Base-by-base conservation (phyloP, 2,329 filamentous ascomycete genomes). In the Monosporascus sp. region DNA sequence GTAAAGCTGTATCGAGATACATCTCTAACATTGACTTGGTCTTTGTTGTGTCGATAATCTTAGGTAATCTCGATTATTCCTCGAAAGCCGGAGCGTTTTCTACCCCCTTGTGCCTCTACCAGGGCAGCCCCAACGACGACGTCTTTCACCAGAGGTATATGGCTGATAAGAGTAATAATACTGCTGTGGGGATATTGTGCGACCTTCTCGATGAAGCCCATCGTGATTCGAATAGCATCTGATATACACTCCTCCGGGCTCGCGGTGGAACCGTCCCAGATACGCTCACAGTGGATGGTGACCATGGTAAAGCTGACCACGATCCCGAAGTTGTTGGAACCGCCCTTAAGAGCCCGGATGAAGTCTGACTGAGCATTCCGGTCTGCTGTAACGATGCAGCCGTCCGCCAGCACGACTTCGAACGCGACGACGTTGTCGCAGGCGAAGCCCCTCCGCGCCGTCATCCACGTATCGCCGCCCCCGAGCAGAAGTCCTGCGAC, bases 381-480 rank as follows among this genome's bases (percentile, higher is more conserved):
- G n/a, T 19, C 14, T 20, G 19, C 40, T 3, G 40, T 43, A 4
- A 22, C 40, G 19, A 43, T 43, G 9, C 14, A 19, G 16, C 43
- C 41, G 26, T 43, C 41, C 5, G 70, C 69, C 1, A 75, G 67
- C 3, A 78, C 73, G 22, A 78, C 70, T 50, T 75, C 54, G 47
- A 63, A 75, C 48, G 66, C 69, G 36, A 65, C 52, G 5, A 78
- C 68, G 38, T 71, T 74, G 52, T 76, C 76, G 51, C 71, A 74
- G 24, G 67, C 71, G 52, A 72, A 73, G 3, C 77, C 76, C 40
- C 71, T 62, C 1, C 65, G 64, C 7, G 34, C 19, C 24, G 50
- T 49, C 22, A 49, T 34, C 19, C 44, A 52, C 3, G 50, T 49
- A 8, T 49, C 19, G 22, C 61, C 61, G 11, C 61, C 59, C 17